Evolutionary conservation across 306 rosid species (phyloP).

Genomic region (Pachyrhizus erosus): DNA sequence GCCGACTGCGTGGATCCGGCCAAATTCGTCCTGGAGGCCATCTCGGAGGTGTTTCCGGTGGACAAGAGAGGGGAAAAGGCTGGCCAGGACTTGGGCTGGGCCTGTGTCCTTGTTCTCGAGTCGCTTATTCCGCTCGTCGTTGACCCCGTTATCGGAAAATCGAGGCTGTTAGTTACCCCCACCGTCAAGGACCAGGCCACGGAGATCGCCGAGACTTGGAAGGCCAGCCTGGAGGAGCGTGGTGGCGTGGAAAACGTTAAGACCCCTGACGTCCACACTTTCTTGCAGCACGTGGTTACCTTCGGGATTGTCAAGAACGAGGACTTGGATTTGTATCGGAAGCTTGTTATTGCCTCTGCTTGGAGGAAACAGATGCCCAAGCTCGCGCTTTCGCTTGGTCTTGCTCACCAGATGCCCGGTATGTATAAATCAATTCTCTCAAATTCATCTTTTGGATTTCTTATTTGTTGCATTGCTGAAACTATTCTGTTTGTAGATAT

Average conservation of each 20-base stretch:
- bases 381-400: slow-evolving; percentile 94
- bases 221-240: slow-evolving; percentile 84
- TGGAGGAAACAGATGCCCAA: slow-evolving; percentile 99
- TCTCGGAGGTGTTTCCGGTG: slow-evolving; percentile 91
- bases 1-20: slow-evolving; percentile 90
- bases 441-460: neutral
- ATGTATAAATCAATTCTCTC: neutral
- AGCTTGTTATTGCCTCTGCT: slow-evolving; percentile 92
- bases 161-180: slow-evolving; percentile 87
- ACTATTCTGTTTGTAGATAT: slow-evolving; percentile 62
- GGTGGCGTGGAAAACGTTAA: slow-evolving; percentile 92
- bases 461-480: neutral
- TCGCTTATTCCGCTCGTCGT: slow-evolving; percentile 82
- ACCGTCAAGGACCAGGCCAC: slow-evolving; percentile 71
- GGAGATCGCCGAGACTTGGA: slow-evolving; percentile 90
- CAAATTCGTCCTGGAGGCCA: slow-evolving; percentile 83
- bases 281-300: slow-evolving; percentile 96
- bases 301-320: slow-evolving; percentile 83
- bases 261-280: slow-evolving; percentile 94
- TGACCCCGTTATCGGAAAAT: slow-evolving; percentile 84
- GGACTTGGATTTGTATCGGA: slow-evolving; percentile 75
- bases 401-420: slow-evolving; percentile 94
- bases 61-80: slow-evolving; percentile 74
- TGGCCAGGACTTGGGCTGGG: slow-evolving; percentile 91
- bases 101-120: slow-evolving; percentile 88